Base-by-base conservation (phyloP, 441 rosid genomes). In the Metrosideros polymorpha region DNA sequence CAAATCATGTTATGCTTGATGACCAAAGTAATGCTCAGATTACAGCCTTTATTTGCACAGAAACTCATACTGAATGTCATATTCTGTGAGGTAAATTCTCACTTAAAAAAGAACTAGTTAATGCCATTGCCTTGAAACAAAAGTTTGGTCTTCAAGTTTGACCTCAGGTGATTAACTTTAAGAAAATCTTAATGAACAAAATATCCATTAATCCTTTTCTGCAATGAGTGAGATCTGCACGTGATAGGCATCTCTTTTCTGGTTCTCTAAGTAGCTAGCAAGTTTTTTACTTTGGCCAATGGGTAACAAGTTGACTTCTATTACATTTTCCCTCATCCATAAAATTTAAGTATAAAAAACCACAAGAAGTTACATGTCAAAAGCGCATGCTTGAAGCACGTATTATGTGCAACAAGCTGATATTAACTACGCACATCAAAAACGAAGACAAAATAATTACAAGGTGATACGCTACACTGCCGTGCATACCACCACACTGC, bases 401-500 rank as follows among this genome's bases (percentile, higher is more conserved):
- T 39, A 39, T 39, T 10, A 39, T 0, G 15, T 1, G 9, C 49
- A 71, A 39, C 79, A 39, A 71, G 45, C 79, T 71, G 79, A 39
- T 71, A 5, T 22, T 71, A 39, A 39, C n/a, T 71, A 71, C 2
- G n/a, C 47, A 71, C n/a, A 71, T 22, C 47, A 71, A 35, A 35
- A 71, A 71, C 79, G 47, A 85, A 63, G 39, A 45, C 77, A 25
- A 82, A 76, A 83, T 29, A 61, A 57, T 35, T 61, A 43, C 14
- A 82, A 85, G 30, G 39, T 39, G 15, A 71, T 39, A 39, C 7
- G 15, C 79, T 71, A 39, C n/a, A 6, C 79, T 22, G 79, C 47
- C 27, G 42, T 10, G 83, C 88, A 85, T 95, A 97, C 99, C 98
- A 96, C 86, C 87, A 91, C 89, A 86, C 99, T 96, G 87, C 99